phyloP scores from a whole-genome alignment of 2,329 filamentous ascomycete genomes.

The Ceratocystis smalleyi region DNA sequence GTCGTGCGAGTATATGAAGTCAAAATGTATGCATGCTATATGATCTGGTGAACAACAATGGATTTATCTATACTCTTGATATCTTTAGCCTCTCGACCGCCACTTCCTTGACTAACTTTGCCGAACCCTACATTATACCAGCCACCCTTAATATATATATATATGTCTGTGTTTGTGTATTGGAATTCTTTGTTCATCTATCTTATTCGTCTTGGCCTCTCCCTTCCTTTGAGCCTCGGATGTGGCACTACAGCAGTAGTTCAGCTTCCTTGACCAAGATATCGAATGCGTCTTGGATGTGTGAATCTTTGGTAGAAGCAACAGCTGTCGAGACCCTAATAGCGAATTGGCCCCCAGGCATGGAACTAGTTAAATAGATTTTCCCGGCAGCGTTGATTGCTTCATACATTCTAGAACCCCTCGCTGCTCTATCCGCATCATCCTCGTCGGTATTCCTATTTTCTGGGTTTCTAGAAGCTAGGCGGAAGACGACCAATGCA shows the following conservation, averaged over 20 bases:
- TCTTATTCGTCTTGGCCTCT: not conserved
- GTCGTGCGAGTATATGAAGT: slow-evolving; percentile 56
- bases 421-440: slow-evolving; percentile 42
- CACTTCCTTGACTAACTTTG: not conserved
- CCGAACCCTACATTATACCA: not conserved
- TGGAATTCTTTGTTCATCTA: not conserved
- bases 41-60: not conserved
- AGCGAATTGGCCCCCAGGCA: slow-evolving; percentile 56
- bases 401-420: slow-evolving; percentile 65
- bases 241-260: not conserved
- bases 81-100: not conserved
- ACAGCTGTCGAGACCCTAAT: slow-evolving; percentile 64
- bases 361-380: slow-evolving; percentile 68
- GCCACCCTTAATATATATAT: not conserved
- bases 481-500: slow-evolving; percentile 60
- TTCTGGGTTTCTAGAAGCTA: slow-evolving; percentile 29
- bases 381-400: slow-evolving; percentile 56
- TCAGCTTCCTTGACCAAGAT: slow-evolving; percentile 34
- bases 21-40: not conserved
- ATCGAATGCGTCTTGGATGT: slow-evolving; percentile 58
- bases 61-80: not conserved
- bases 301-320: slow-evolving; percentile 55
- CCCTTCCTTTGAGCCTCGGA: not conserved
- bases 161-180: slow-evolving; percentile 6
- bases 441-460: slow-evolving; percentile 18